Conservation (phyloP, 179 eudicot genomes). For the Silene vulgaris region DNA sequence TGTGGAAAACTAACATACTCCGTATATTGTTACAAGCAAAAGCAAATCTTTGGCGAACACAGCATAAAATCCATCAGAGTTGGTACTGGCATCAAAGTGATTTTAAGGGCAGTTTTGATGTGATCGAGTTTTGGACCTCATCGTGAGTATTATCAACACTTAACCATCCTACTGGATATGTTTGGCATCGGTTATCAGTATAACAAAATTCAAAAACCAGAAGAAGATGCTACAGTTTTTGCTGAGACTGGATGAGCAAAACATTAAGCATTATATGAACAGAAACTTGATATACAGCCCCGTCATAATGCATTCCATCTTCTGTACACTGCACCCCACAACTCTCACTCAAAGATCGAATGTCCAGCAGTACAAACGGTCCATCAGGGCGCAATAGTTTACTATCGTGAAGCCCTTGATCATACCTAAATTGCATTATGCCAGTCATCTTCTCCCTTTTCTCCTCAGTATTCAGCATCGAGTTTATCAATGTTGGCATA, state of each 20-base stretch:
- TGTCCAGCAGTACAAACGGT: constrained; percentile 60
- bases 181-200: not conserved
- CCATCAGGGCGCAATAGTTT: constrained; percentile 66
- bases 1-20: constrained; percentile 10
- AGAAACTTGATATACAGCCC: constrained; percentile 59
- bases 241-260: constrained; percentile 80
- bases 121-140: no score
- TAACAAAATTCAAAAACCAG: constrained; percentile 4
- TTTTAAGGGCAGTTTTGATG: no score
- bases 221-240: constrained; percentile 42
- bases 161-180: not conserved
- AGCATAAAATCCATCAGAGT: not conserved
- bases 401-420: constrained; percentile 40
- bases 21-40: constrained; percentile 15
- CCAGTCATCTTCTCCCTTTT: constrained; percentile 70
- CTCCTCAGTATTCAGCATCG: constrained; percentile 76
- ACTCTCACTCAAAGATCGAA: constrained; percentile 45
- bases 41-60: constrained; percentile 8
- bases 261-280: constrained; percentile 85
- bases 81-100: no score
- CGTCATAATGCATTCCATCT: constrained; percentile 89
- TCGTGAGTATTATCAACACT: no score
- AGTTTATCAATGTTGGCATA: constrained; percentile 66
- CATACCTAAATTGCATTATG: constrained; percentile 37
- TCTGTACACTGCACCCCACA: constrained; percentile 66